These are phyloP conservation scores for Fusarium musae DNA, from an alignment of 2,329 filamentous ascomycete genomes.

Conservation along the genomic window DNA sequence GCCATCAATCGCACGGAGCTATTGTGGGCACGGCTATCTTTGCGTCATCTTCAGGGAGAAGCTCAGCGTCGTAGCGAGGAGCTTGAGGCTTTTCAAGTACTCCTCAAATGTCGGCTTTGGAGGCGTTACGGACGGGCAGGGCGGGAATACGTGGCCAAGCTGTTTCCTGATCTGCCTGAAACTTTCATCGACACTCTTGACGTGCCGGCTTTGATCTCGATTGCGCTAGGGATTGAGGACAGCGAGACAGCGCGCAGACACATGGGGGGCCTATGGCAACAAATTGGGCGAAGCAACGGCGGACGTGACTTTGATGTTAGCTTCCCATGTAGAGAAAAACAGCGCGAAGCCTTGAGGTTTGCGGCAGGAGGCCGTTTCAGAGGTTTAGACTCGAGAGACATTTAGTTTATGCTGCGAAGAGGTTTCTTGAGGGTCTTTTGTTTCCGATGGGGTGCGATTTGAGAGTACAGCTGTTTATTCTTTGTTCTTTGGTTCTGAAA, in stretches of 20 bases:
- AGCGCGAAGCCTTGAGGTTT: not conserved
- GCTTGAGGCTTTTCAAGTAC: not conserved
- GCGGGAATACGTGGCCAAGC: fast-evolving
- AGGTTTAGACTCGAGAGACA: not conserved
- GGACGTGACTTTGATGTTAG: not conserved
- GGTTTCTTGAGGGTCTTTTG: not conserved
- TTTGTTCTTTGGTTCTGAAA: no score
- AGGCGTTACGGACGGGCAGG: not conserved
- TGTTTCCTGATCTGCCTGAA: not conserved
- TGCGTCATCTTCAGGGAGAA: not conserved
- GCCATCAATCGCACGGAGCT: not conserved
- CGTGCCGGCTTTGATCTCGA: not conserved
- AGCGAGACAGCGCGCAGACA: not conserved
- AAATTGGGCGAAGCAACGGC: not conserved
- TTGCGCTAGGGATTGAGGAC: not conserved
- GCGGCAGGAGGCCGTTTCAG: no score
- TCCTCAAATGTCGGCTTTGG: not conserved
- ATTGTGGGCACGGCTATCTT: not conserved
- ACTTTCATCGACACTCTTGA: fast-evolving
- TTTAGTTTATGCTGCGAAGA: not conserved
- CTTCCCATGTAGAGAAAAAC: not conserved
- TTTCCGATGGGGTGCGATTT: not conserved
- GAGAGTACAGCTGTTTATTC: no score
- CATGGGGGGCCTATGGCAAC: fast-evolving
- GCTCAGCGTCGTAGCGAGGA: no score